Conservation (phyloP, 768 basidiomycete genomes). For the Collybia sordida region DNA sequence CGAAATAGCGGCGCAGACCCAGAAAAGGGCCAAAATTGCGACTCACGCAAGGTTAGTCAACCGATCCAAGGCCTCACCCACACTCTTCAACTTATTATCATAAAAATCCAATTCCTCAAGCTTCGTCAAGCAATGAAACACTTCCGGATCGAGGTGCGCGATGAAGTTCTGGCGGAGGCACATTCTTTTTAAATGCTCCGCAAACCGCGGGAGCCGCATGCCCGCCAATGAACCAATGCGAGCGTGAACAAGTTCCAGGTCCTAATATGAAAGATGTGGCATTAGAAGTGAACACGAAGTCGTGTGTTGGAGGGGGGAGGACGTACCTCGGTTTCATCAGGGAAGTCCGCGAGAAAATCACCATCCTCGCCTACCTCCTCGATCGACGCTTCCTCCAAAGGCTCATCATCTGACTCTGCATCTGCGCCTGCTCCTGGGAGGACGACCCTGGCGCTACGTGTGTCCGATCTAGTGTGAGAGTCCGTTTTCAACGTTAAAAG, state of each 20-base stretch:
- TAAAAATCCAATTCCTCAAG: conserved; percentile 94
- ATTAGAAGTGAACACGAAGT: not conserved
- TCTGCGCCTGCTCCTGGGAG: conserved; percentile 38
- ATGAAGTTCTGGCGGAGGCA: conserved; percentile 89
- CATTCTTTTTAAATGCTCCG: conserved; percentile 61
- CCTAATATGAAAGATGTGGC: too few species aligned
- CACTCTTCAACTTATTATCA: conserved; percentile 86
- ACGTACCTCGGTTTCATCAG: conserved; percentile 81
- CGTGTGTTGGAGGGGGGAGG: conserved; percentile 1
- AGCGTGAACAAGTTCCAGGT: conserved; percentile 82
- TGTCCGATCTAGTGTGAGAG: too few species aligned
- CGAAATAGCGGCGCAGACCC: conserved; percentile 1
- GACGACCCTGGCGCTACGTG: conserved; percentile 43
- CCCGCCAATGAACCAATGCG: conserved; percentile 67
- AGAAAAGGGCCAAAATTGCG: not conserved
- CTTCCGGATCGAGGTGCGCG: conserved; percentile 65
- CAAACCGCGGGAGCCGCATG: conserved; percentile 76
- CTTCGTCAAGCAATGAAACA: conserved; percentile 62
- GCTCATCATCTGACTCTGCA: conserved; percentile 44
- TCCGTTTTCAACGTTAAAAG: too few species aligned
- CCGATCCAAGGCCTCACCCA: conserved; percentile 65
- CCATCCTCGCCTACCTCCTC: conserved; percentile 55
- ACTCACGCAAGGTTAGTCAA: conserved; percentile 58
- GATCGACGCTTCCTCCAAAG: conserved; percentile 35
- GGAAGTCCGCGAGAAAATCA: conserved; percentile 74